Base-by-base conservation (phyloP, 1,284 basidiomycete species). In the Fistulinella staudtii region DNA sequence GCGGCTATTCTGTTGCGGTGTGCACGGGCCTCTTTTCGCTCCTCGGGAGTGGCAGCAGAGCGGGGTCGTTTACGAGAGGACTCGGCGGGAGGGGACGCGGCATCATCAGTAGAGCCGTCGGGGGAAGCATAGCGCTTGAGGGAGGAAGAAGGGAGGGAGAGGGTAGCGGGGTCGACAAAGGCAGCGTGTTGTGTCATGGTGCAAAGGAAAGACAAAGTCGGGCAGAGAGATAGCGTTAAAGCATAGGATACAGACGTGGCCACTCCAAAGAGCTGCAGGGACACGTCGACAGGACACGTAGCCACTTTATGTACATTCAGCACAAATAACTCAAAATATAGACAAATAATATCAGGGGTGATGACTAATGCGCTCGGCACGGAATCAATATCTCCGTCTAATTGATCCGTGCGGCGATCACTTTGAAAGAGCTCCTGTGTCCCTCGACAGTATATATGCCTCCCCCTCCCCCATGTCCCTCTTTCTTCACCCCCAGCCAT, bases 1-100 rank as follows among this genome's bases (percentile, higher is more conserved):
- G 87, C 87, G 9, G 87, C 87, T 63, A 89, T 87, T 43, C 86
- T 77, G 65, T 89, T 89, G 47, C 87, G 78, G 67, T 89, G 85
- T 15, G 86, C 86, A 48, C 86, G 76, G 31, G 87, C 87, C 63
- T 89, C 87, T 58, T 80, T 86, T 60, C 85, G 83, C 58, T 89
- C 85, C 52, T 89, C 87, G 0, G 81, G 69, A 5, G 75, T 71
- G 36, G 74, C 42, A 14, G 77, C 77, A 10, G 79, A 74, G 55
- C 85, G 81, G 29, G 77, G 63, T 31, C 85, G 83, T 62, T 88
- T 88, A 53, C 83, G 78, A 30, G 81, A 74, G 23, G 77, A 76
- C 39, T 72, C 75, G 27, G 68, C 56, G 13, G 58, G 45, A 15
- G 52, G 34, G 7, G 2, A 5, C 18, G 65, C 53, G n/a, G n/a